These are phyloP conservation scores for Aspergillus pseudotamarii DNA, from an alignment of 2,329 filamentous ascomycete species.

Conservation along the genomic window DNA sequence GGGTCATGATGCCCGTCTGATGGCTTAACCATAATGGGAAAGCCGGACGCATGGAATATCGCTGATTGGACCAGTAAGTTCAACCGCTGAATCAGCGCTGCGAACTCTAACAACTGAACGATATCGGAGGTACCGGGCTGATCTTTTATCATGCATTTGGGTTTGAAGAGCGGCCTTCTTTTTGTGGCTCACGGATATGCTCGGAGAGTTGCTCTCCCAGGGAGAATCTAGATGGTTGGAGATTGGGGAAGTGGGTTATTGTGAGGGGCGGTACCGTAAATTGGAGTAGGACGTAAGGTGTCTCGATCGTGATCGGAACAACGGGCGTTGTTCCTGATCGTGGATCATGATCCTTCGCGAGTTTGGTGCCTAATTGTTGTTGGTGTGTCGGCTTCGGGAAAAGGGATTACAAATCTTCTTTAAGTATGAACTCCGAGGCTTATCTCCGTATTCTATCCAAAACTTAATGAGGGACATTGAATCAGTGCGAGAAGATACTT, in stretches of 20 bases:
- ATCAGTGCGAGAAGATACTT: neutral
- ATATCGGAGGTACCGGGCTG: neutral
- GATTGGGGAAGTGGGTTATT: neutral
- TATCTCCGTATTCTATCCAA: neutral
- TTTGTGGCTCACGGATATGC: no score
- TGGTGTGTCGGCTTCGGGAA: neutral
- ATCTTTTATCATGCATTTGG: neutral
- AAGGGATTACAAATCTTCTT: neutral
- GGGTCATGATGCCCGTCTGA: no score
- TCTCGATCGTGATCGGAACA: neutral
- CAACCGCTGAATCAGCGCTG: neutral
- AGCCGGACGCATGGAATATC: neutral
- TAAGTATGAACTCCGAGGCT: neutral
- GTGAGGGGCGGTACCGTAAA: no score
- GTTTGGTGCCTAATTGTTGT: neutral
- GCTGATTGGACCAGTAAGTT: neutral
- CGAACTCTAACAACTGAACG: neutral
- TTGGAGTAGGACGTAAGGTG: no score
- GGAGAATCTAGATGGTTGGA: neutral
- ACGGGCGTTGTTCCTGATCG: neutral
- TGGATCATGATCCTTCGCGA: neutral
- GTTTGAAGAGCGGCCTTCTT: neutral
- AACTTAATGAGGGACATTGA: neutral
- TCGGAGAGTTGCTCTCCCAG: no score
- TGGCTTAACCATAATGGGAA: neutral